Percentiles rank a stretch among this genome's conserved stretches.
Conservation (phyloP, 2,329 filamentous ascomycete genomes). For the Fusarium sp. region DNA sequence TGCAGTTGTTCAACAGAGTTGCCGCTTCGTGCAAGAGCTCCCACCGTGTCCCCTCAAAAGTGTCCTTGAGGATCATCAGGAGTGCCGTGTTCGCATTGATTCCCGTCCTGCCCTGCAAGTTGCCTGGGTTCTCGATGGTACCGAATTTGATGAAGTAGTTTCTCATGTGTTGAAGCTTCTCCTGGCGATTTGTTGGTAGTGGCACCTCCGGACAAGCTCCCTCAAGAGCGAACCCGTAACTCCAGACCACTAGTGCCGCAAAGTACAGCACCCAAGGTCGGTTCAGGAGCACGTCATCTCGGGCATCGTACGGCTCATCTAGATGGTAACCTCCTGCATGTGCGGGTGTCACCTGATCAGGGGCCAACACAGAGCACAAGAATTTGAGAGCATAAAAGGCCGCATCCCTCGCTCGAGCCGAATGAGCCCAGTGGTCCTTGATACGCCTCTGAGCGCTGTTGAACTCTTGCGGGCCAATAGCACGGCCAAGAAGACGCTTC, state of each 20-base stretch:
- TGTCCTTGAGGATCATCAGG: constrained; percentile 79
- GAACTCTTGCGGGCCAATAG: constrained; percentile 83
- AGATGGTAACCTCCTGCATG: constrained; percentile 52
- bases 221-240: constrained; percentile 89
- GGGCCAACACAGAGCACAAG: constrained; percentile 80
- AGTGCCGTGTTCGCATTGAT: constrained; percentile 85
- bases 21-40: constrained; percentile 90
- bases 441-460: constrained; percentile 80
- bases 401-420: constrained; percentile 85
- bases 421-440: constrained; percentile 88
- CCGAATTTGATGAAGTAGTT: constrained; percentile 77
- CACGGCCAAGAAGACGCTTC: constrained; percentile 81
- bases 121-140: constrained; percentile 75
- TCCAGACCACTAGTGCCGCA: constrained; percentile 91
- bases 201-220: constrained; percentile 69
- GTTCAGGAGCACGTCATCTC: constrained; percentile 89
- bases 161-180: constrained; percentile 79
- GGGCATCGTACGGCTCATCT: constrained; percentile 73
- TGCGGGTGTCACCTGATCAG: constrained; percentile 51
- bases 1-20: constrained; percentile 80
- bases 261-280: constrained; percentile 96
- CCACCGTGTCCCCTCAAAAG: constrained; percentile 85
- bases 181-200: constrained; percentile 65
- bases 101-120: constrained; percentile 74
- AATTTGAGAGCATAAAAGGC: constrained; percentile 93